Evolutionary conservation across 176 grass and related monocot species (phyloP).

Genomic region (Hyparrhenia diplandra): DNA sequence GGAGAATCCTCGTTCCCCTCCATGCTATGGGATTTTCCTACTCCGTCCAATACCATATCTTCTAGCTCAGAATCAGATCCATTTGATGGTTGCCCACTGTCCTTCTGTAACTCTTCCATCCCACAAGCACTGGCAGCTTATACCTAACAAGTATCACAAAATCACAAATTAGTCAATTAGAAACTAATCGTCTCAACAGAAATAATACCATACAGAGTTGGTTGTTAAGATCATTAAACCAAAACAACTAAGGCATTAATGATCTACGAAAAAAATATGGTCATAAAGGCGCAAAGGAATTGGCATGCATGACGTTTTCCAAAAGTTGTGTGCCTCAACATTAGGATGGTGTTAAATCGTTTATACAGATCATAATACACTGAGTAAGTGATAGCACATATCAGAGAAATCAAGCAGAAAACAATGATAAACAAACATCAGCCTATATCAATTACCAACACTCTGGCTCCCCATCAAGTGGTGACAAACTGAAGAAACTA

Average conservation of each 20-base stretch:
- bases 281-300: neutral
- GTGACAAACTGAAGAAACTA: neutral
- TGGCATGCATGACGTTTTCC: neutral
- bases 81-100: conserved; percentile 17
- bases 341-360: neutral
- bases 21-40: conserved; percentile 5
- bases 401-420: neutral
- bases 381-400: neutral
- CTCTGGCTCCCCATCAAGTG: no score
- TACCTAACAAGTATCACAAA: conserved; percentile 20
- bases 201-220: neutral
- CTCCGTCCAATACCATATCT: conserved; percentile 27
- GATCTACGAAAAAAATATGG: neutral
- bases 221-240: neutral
- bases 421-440: neutral
- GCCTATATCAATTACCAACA: no score
- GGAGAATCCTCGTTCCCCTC: conserved; percentile 10
- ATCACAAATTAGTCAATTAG: neutral
- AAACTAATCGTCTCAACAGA: conserved; percentile 5
- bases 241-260: neutral
- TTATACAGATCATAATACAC: neutral
- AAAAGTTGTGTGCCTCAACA: neutral
- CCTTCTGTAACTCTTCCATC: conserved; percentile 34
- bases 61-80: conserved; percentile 28
- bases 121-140: neutral